Evolutionary conservation across 2,329 filamentous ascomycete species (phyloP).

Genomic region (Neofusicoccum ribis): DNA sequence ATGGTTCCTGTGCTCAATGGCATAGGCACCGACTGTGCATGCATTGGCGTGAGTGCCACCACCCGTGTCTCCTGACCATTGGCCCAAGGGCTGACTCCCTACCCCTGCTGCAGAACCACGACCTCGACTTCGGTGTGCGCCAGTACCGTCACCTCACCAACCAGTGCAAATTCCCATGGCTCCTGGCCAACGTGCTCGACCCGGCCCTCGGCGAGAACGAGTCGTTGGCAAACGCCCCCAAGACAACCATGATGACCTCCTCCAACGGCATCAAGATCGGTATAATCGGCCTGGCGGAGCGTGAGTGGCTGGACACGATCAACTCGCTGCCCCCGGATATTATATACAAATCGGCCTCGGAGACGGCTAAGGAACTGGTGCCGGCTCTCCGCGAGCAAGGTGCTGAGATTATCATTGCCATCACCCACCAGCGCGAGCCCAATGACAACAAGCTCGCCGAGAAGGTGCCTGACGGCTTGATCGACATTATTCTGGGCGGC

Average conservation of each 20-base stretch:
- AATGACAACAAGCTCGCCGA: constrained; percentile 85
- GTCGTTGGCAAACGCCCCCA: constrained; percentile 72
- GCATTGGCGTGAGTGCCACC: constrained; percentile 66
- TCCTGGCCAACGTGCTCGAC: constrained; percentile 85
- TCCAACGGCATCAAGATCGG: constrained; percentile 86
- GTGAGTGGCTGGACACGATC: constrained; percentile 87
- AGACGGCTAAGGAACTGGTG: constrained; percentile 73
- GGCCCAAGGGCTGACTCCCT: neutral
- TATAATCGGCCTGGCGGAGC: constrained; percentile 80
- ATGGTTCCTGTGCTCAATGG: constrained; percentile 85
- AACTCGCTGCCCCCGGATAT: constrained; percentile 81
- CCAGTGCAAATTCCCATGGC: constrained; percentile 84
- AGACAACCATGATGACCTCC: constrained; percentile 73
- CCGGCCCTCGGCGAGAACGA: constrained; percentile 74
- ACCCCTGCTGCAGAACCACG: constrained; percentile 66
- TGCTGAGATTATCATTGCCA: constrained; percentile 77
- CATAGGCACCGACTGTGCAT: constrained; percentile 76
- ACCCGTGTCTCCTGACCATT: neutral
- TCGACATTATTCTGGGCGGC: constrained; percentile 84
- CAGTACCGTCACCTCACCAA: constrained; percentile 73
- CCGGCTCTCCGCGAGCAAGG: constrained; percentile 72
- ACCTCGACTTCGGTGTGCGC: constrained; percentile 84
- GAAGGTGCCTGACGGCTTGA: constrained; percentile 66
- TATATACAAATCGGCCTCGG: constrained; percentile 75
- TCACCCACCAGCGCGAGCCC: constrained; percentile 84